Evolutionary conservation across 495 filamentous ascomycete genomes (phyloP).

Genomic region (Tuber umbilicatum): DNA sequence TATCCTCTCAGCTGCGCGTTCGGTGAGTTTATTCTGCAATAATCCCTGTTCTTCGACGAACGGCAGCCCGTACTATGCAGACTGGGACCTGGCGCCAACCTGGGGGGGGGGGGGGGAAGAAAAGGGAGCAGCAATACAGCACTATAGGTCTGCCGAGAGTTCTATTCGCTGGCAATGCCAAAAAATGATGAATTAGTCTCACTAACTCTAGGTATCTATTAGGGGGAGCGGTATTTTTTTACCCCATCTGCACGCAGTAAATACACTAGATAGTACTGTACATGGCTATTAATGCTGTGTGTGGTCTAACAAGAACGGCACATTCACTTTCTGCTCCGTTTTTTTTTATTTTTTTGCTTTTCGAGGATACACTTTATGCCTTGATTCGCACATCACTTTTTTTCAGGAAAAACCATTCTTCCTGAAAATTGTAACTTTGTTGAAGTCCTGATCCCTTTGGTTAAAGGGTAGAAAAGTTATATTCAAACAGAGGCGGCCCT

Average conservation of each 20-base stretch:
- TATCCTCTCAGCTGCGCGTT: not conserved
- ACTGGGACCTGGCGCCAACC: not conserved
- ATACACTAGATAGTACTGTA: not conserved
- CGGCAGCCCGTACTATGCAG: not conserved
- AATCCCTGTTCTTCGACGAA: not conserved
- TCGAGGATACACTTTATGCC: not conserved
- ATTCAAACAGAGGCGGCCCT: not conserved
- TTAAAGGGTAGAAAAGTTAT: not conserved
- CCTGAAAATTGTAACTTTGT: not conserved
- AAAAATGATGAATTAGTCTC: not conserved
- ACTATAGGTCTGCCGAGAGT: not conserved
- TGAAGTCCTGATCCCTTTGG: not conserved
- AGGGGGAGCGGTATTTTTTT: not conserved
- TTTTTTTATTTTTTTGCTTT: not conserved
- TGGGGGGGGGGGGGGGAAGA: not conserved
- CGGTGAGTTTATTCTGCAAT: conserved; percentile 5
- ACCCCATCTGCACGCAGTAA: not conserved
- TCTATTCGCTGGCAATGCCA: not conserved
- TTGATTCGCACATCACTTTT: not conserved
- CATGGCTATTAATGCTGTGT: not conserved
- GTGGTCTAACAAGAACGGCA: not conserved
- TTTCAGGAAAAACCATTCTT: not conserved
- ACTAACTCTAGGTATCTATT: not conserved
- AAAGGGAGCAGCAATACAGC: not conserved
- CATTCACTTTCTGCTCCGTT: not conserved